Conservation (phyloP, 2,329 filamentous ascomycete species). For the Botrytis cinerea region DNA sequence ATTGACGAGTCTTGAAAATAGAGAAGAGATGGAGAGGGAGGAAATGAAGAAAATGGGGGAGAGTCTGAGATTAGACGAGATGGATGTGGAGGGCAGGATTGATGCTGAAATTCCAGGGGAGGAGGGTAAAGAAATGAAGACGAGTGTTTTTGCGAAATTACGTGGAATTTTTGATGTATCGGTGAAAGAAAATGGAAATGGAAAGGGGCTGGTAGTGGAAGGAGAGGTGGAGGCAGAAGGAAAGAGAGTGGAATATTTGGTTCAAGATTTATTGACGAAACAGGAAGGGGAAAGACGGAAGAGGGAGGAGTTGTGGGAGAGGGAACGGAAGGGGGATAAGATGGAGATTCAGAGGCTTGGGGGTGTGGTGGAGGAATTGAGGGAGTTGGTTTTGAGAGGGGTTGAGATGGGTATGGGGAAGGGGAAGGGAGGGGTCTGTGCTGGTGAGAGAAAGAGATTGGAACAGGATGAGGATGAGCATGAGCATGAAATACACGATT, state of each 20-base stretch:
- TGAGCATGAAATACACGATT: not conserved
- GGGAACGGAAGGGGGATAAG: not conserved
- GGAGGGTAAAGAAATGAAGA: not conserved
- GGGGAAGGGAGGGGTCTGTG: not conserved
- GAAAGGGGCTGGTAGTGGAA: rapidly evolving
- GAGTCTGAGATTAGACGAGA: not conserved
- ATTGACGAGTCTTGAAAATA: not conserved
- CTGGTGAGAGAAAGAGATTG: not conserved
- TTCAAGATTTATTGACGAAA: not conserved
- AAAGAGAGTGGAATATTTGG: not conserved
- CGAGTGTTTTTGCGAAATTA: too few relatives aligned
- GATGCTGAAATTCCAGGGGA: not conserved
- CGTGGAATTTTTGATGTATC: not conserved
- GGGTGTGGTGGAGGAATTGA: not conserved
- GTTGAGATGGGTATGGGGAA: not conserved
- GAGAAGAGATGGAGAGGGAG: not conserved
- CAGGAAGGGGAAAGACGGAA: not conserved
- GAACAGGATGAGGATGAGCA: too few relatives aligned
- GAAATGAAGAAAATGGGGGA: not conserved
- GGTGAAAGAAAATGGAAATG: not conserved
- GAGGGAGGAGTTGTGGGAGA: slow-evolving; percentile 3
- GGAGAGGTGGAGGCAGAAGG: not conserved
- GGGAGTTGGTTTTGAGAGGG: not conserved
- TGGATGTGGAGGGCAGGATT: not conserved
- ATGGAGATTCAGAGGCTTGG: not conserved